Evolutionary conservation across 441 rosid genomes (phyloP), one percentile per base, ranked within the genome.

Genomic region (Breynia disticha): DNA sequence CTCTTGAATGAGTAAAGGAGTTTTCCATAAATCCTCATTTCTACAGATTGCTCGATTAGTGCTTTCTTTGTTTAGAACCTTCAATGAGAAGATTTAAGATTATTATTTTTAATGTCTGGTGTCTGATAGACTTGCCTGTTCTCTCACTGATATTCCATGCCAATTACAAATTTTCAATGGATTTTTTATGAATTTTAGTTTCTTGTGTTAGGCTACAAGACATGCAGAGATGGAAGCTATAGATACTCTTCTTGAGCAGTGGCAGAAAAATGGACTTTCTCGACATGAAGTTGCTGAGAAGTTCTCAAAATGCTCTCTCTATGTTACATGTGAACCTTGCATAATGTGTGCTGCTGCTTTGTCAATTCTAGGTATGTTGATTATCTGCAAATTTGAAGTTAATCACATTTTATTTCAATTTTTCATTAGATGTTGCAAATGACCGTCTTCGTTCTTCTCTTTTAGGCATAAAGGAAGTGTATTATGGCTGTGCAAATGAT

Each of bases 221-320:
- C 96, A 90, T 76, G 97, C 96, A 11, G 96, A 90, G 76, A 90
- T 87, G 95, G 97, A 90, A 73, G 97, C 96, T 52, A 77, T 78
- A 55, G 90, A 90, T 67, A 24, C 53, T 68, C 86, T 90, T 61
- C 67, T 81, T 16, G 78, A 64, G 59, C 74, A 72, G 56, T 87
- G 97, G 91, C 79, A 58, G 54, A 70, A 67, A 67, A 52, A 55
- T 56, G 79, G 81, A 51, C 81, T 81, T 60, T 77, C 82, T 19
- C 64, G 57, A 19, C 60, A 68, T 46, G 76, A 79, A 70, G 76
- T 83, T 60, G 82, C 86, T 21, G 78, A 81, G 55, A 81, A 65
- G 12, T 81, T 90, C 68, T 82, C 89, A 7, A 65, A 69, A 35
- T 87, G 95, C 55, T 43, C 51, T 50, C 82, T 90, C 59, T 90